Conservation (phyloP, 1,284 basidiomycete species). For the Leucoagaricus sp. region DNA sequence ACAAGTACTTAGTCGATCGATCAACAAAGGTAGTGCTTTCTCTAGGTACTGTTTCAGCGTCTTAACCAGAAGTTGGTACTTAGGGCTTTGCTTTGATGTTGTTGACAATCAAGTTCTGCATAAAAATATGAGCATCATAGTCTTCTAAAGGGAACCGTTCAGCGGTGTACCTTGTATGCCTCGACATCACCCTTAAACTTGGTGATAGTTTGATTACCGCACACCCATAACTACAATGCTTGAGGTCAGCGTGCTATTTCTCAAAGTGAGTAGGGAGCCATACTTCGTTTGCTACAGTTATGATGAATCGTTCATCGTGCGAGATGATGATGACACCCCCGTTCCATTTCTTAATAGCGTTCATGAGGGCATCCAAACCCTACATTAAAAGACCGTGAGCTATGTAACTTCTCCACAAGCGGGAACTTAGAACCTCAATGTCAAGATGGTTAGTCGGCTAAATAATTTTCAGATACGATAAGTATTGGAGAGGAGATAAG, state of each 20-base stretch:
- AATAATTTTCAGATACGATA: slow-evolving; percentile 4
- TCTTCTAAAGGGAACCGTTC: not conserved
- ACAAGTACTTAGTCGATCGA: too few relatives aligned
- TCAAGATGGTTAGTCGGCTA: slow-evolving; percentile 98
- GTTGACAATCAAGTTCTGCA: slow-evolving; percentile 78
- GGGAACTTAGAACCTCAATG: slow-evolving; percentile 64
- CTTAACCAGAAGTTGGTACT: not conserved
- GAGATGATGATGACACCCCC: slow-evolving; percentile 95
- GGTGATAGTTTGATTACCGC: slow-evolving; percentile 79
- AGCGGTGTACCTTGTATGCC: slow-evolving; percentile 77
- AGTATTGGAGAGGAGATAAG: not conserved
- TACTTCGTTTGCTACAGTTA: slow-evolving; percentile 78
- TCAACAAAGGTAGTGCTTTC: too few relatives aligned
- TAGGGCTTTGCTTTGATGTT: slow-evolving; percentile 71
- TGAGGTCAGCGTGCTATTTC: slow-evolving; percentile 6
- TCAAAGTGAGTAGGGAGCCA: slow-evolving; percentile 15
- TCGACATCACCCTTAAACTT: slow-evolving; percentile 93
- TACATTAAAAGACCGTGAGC: slow-evolving; percentile 24
- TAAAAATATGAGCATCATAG: slow-evolving; percentile 15
- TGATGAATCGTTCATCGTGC: slow-evolving; percentile 94
- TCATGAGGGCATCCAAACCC: slow-evolving; percentile 96
- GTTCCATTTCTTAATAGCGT: slow-evolving; percentile 87
- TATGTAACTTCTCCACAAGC: slow-evolving; percentile 7
- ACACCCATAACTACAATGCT: slow-evolving; percentile 84
- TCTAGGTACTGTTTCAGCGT: too few relatives aligned